These are phyloP conservation scores for Aspergillus tamarii DNA, from an alignment of 2,329 filamentous ascomycete species.

Conservation along the genomic window DNA sequence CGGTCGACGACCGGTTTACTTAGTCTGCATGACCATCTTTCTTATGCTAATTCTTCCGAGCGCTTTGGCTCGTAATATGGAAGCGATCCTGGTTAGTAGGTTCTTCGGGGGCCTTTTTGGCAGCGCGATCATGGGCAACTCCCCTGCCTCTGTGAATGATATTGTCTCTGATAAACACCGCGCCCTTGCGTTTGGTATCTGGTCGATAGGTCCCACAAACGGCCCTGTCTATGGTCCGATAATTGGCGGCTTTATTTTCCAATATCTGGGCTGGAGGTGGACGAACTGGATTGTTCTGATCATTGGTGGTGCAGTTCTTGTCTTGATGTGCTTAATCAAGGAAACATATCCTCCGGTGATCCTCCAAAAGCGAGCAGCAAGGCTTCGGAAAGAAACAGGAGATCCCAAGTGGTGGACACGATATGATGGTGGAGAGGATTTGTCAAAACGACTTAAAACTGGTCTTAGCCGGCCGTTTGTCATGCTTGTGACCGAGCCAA, in stretches of 20 bases:
- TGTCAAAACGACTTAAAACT: conserved; percentile 62
- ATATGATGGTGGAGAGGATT: conserved; percentile 70
- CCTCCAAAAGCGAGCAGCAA: conserved; percentile 65
- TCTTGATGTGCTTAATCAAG: conserved; percentile 60
- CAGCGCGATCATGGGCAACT: conserved; percentile 76
- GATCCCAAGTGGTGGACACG: conserved; percentile 74
- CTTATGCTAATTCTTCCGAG: conserved; percentile 69
- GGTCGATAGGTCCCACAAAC: conserved; percentile 80
- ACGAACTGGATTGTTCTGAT: conserved; percentile 81
- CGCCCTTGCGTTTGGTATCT: conserved; percentile 76
- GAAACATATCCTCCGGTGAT: conserved; percentile 77
- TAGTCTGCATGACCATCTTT: conserved; percentile 65
- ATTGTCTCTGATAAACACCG: conserved; percentile 75
- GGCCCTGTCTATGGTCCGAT: conserved; percentile 66
- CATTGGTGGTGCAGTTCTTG: conserved; percentile 62
- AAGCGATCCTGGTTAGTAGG: conserved; percentile 66
- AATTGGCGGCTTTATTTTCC: conserved; percentile 74
- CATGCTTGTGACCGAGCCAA: conserved; percentile 76
- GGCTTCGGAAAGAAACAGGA: conserved; percentile 64
- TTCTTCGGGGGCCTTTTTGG: conserved; percentile 75
- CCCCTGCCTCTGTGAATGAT: conserved; percentile 78
- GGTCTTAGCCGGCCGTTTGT: conserved; percentile 76
- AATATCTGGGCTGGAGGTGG: conserved; percentile 77
- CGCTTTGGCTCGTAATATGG: conserved; percentile 67
- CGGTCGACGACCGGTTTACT: conserved; percentile 60